Base-by-base conservation (phyloP, 2,329 filamentous ascomycete genomes). In the Paecilomyces sp. region DNA sequence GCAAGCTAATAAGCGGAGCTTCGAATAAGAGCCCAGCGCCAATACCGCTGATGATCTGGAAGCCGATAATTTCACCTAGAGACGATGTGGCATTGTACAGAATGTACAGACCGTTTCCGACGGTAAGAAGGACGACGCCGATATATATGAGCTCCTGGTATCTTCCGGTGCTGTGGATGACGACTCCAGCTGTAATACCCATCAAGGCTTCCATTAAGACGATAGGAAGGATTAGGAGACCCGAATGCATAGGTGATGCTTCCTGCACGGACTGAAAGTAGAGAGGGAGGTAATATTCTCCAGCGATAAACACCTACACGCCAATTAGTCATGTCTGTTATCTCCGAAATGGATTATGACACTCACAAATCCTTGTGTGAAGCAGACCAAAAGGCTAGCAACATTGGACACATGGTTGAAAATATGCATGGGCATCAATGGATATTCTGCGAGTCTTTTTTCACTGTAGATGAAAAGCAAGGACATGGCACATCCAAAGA, bases 181-280 rank as follows among this genome's bases (percentile, higher is more conserved):
- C 64, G 18, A 83, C 57, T 2, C 83, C 83, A 1, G 73, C 72
- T 0, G 75, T 47, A 2, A 83, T 75, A 34, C 77, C 80, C 1
- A 75, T 70, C 7, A 77, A 61, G 1, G 81, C 79, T 59, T 79
- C 77, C 9, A 70, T 68, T 1, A 79, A 63, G 24, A 83, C 84
- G 50, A 87, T 82, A 0, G 88, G 87, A 0, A 91, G 77, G 2
- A 89, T 78, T 12, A 88, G 80, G 0, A 70, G 64, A 66, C 80
- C 81, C 0, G 85, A 89, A n/a, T 78, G 77, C 34, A 89, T 75
- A 0, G 87, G 85, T 0, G 80, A 80, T 1, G 83, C 84, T 56
- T 81, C 80, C 1, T 87, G 80, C 0, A 87, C 88, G 2, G 85
- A 82, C 69, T 92, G 89, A 58, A 90, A 87, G 73, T 88, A 92